Percentiles rank a stretch among this genome's conserved stretches.
phyloP scores from a whole-genome alignment of 805 yeast genomes.

The Wickerhamiella parazyma region DNA sequence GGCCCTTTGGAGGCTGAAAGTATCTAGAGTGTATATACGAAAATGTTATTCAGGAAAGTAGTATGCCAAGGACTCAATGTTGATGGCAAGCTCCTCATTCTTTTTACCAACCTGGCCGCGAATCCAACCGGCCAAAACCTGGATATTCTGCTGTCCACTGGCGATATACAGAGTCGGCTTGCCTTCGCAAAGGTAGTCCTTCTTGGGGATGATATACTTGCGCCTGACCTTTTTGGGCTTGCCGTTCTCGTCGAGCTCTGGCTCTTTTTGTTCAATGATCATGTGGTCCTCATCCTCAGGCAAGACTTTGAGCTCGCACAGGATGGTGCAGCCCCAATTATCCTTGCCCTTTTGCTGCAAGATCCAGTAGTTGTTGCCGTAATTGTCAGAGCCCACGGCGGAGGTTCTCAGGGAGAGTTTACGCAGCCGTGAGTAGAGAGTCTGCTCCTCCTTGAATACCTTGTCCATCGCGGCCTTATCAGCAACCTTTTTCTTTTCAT shows the following conservation, averaged over 20 bases:
- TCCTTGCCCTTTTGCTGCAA: slow-evolving; percentile 25
- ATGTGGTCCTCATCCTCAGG: slow-evolving; percentile 13
- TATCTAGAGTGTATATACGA: neutral
- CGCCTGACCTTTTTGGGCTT: slow-evolving; percentile 9
- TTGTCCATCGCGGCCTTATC: slow-evolving; percentile 19
- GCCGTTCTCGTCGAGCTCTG: neutral
- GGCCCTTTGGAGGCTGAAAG: neutral
- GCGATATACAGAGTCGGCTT: slow-evolving; percentile 16
- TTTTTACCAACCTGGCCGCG: slow-evolving; percentile 14
- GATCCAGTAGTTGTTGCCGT: slow-evolving; percentile 27
- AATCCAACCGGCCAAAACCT: slow-evolving; percentile 22
- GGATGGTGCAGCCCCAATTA: slow-evolving; percentile 27
- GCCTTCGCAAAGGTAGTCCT: slow-evolving; percentile 8
- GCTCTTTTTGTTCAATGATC: neutral
- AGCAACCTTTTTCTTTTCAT: slow-evolving; percentile 17
- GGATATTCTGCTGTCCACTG: slow-evolving; percentile 19
- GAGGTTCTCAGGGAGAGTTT: slow-evolving; percentile 24
- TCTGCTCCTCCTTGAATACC: slow-evolving; percentile 21
- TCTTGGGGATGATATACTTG: neutral
- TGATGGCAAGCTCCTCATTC: slow-evolving; percentile 9
- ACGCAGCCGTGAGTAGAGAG: slow-evolving; percentile 19
- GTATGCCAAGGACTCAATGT: slow-evolving; percentile 13
- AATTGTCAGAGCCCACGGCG: slow-evolving; percentile 24
- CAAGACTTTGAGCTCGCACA: slow-evolving; percentile 19
- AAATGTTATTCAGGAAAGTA: slow-evolving; percentile 8